phyloP scores from a whole-genome alignment of 371 early-diverging fungal genomes.

The Scutellospora calospora region DNA sequence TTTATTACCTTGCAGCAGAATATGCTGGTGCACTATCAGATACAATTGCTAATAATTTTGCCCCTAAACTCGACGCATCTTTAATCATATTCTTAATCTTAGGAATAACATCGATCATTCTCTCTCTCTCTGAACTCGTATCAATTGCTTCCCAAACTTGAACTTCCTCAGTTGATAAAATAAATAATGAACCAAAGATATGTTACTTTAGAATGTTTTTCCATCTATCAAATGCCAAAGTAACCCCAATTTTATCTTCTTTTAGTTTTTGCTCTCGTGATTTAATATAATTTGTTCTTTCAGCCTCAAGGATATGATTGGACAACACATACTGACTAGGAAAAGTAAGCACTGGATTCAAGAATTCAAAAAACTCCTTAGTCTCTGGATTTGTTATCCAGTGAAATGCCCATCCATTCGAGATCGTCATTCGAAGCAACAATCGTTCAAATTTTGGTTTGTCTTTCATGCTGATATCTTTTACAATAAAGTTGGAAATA shows the following conservation, averaged over 20 bases:
- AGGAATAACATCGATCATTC: conserved; percentile 13
- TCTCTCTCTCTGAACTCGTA: conserved; percentile 20
- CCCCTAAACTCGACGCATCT: background rate
- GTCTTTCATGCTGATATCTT: conserved; percentile 2
- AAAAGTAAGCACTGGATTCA: conserved; percentile 1
- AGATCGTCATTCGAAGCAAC: background rate
- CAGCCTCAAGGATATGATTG: conserved; percentile 12
- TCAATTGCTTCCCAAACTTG: conserved; percentile 23
- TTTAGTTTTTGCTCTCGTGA: background rate
- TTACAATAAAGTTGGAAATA: background rate
- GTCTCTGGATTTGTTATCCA: conserved; percentile 6
- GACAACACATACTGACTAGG: background rate
- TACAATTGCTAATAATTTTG: conserved; percentile 15
- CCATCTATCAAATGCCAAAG: conserved; percentile 29
- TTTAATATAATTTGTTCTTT: background rate
- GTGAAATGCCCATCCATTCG: too few relatives aligned
- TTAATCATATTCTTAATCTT: conserved; percentile 14
- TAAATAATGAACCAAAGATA: conserved; percentile 25
- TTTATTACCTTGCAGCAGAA: conserved; percentile 9
- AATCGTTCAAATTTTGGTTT: conserved; percentile 25
- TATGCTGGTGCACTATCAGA: conserved; percentile 35
- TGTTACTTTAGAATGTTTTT: conserved; percentile 33
- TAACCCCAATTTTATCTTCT: conserved; percentile 20
- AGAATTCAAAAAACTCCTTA: conserved; percentile 22
- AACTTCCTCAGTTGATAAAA: background rate